Conservation (phyloP, 164 flowering plant species). For the Vitis cinerea region DNA sequence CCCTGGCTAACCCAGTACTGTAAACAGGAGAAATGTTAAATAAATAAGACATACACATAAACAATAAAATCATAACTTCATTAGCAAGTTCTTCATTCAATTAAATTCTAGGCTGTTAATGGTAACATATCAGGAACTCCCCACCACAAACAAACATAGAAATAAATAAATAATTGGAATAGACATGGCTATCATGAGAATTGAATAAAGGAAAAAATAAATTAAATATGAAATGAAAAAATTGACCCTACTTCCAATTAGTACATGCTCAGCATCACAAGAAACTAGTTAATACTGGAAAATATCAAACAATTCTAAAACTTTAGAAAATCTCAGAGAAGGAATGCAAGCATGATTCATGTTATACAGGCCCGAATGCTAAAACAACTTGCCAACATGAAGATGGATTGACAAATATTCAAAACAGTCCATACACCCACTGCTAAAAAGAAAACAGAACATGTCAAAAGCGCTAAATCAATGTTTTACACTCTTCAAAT, state of each 20-base stretch:
- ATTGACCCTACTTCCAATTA: neutral
- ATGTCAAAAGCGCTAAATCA: neutral
- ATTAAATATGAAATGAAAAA: neutral
- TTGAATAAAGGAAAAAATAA: neutral
- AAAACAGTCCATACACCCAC: neutral
- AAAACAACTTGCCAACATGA: neutral
- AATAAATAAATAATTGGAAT: too few relatives aligned
- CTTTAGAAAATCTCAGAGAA: neutral
- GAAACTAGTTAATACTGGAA: neutral
- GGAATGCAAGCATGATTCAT: neutral
- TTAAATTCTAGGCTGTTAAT: neutral
- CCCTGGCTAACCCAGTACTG: slow-evolving; percentile 99
- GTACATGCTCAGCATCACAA: neutral
- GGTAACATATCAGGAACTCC: neutral
- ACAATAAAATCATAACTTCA: slow-evolving; percentile 7
- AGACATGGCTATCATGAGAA: neutral
- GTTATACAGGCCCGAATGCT: neutral
- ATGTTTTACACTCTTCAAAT: neutral
- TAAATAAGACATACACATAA: neutral
- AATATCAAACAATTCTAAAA: neutral
- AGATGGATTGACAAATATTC: neutral
- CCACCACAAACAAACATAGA: too few relatives aligned
- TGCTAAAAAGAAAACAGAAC: neutral
- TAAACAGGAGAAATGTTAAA: neutral
- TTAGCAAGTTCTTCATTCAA: neutral